Evolutionary conservation across 2,329 filamentous ascomycete species (phyloP), one percentile per base, ranked within the genome.

Genomic region (Metarhizium anisopliae): DNA sequence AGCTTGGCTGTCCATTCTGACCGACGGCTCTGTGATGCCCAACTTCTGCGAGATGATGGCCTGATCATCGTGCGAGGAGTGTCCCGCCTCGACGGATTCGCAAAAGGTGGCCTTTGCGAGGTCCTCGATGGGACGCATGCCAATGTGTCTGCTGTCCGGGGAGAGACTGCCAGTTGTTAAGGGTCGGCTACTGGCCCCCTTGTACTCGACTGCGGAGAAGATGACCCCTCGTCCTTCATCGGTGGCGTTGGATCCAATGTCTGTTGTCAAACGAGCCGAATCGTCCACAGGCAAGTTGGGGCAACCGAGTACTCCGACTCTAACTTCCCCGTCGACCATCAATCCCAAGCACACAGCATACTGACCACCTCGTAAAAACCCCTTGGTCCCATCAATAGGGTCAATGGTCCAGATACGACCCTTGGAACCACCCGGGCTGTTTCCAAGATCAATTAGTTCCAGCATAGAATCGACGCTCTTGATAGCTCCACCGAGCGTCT

Each of bases 381-480:
- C 95, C 76, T 96, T 96, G 54, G 94, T 99, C 62, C 94, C 94
- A 72, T 99, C 94, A 60, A 99, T 96, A 58, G 94, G 94, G 72
- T 99, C 94, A 56, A 99, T 85, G 45, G 93, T 89, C 94, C 94
- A 99, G 71, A 97, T 90, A 62, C 94, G 81, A 59, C 90, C 91
- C 61, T 77, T 79, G 58, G 74, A 71, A 32, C 90, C 90, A 58
- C 90, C 90, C 56, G 81, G 73, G 72, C 85, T 89, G 68, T 81
- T 82, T 47, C 86, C 86, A 59, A 73, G 71, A 73, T 89, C 86
- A 61, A 90, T 84, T 43, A 85, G 73, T 61, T 82, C 77, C 58
- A 88, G 70, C 84, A 89, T 85, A 43, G 78, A 75, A 56, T 90
- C 84, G 57, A 83, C 81, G 63, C 77, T 82, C 66, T 80, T 77